These are phyloP conservation scores for Warburgia ugandensis DNA, from an alignment of 164 flowering plant genomes.

Conservation along the genomic window DNA sequence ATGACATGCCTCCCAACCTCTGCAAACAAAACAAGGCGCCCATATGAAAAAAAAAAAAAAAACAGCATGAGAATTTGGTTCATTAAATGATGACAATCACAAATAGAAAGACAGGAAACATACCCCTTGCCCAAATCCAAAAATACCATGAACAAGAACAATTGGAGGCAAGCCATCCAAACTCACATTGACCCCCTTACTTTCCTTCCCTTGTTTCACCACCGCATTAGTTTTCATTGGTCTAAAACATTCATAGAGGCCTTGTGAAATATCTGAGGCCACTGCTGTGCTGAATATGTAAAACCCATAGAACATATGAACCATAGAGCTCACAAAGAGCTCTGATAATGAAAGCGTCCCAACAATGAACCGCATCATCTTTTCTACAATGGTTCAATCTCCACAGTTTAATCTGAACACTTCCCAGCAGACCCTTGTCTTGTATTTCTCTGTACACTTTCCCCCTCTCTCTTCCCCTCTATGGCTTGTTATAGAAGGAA, in stretches of 20 bases:
- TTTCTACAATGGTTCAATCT: conserved; percentile 12
- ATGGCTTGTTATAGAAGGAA: too few species aligned
- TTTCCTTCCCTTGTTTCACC: conserved; percentile 16
- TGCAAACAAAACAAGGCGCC: conserved; percentile 17
- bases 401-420: too few species aligned
- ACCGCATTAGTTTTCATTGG: conserved; percentile 14
- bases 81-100: not conserved
- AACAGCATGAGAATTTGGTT: not conserved
- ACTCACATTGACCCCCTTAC: conserved; percentile 20
- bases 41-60: not conserved
- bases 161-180: conserved; percentile 64
- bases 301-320: conserved; percentile 79
- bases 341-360: conserved; percentile 46
- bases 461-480: too few species aligned
- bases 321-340: conserved; percentile 66
- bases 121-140: conserved; percentile 99
- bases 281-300: conserved; percentile 90
- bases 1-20: conserved; percentile 89
- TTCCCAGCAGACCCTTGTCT: too few species aligned
- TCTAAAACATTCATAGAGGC: conserved; percentile 42
- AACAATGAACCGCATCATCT: conserved; percentile 33
- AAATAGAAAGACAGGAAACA: conserved; percentile 6
- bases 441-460: too few species aligned
- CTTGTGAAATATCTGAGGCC: conserved; percentile 67
- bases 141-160: conserved; percentile 94